Evolutionary conservation across 129 eudicot genomes (phyloP).

Genomic region (Kitagawia praeruptora): DNA sequence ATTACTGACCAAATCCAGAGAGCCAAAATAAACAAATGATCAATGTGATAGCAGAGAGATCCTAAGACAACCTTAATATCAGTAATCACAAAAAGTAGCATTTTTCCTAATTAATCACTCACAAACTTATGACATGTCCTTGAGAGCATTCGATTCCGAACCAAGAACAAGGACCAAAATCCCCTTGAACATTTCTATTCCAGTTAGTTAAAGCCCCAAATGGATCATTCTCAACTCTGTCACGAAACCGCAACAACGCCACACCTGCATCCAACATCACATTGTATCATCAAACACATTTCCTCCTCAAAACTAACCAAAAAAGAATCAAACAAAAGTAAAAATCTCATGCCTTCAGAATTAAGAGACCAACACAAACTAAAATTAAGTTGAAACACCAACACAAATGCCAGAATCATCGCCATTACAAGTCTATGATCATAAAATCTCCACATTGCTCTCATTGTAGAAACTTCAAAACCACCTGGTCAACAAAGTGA

Average conservation of each 20-base stretch:
- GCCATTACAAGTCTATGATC: constrained; percentile 13
- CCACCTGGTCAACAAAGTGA: constrained; percentile 4
- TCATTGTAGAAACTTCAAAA: constrained; percentile 16
- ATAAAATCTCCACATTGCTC: constrained; percentile 16
- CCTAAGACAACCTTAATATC: background rate
- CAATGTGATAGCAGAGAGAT: background rate
- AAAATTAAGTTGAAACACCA: constrained; percentile 17
- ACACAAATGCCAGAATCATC: constrained; percentile 14
- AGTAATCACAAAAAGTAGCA: background rate
- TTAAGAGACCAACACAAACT: constrained; percentile 37
- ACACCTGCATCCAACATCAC: constrained; percentile 32
- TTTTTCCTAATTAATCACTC: constrained; percentile 13
- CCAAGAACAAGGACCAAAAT: constrained; percentile 50
- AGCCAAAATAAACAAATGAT: background rate
- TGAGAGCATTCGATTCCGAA: constrained; percentile 55
- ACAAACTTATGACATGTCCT: constrained; percentile 49
- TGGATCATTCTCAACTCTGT: constrained; percentile 45
- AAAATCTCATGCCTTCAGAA: constrained; percentile 34
- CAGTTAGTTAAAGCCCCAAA: constrained; percentile 49
- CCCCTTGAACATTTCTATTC: constrained; percentile 25
- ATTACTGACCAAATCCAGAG: background rate
- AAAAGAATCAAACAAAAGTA: background rate
- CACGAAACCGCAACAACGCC: constrained; percentile 56
- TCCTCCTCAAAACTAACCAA: background rate
- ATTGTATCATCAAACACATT: background rate